These are phyloP conservation scores for Kazachstania sp. DNA, from an alignment of 1,139 yeast species.

Conservation along the genomic window DNA sequence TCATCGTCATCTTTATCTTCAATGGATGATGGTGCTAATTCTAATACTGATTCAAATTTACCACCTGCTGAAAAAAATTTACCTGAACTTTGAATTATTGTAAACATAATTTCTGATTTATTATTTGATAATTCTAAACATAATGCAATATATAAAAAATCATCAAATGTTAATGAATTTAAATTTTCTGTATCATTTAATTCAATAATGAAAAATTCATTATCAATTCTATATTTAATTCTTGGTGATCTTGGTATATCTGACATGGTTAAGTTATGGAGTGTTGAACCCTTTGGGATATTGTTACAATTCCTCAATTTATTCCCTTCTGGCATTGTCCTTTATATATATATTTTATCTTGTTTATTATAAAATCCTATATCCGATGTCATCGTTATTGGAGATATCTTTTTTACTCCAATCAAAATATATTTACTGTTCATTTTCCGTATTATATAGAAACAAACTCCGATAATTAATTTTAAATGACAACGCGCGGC, in stretches of 20 bases:
- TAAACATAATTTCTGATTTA: constrained; percentile 54
- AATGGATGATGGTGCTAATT: constrained; percentile 8
- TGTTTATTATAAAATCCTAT: too few relatives aligned
- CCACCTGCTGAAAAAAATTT: constrained; percentile 82
- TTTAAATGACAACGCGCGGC: too few relatives aligned
- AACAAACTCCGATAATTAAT: too few relatives aligned
- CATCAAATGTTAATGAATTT: constrained; percentile 62
- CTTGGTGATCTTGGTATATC: constrained; percentile 1
- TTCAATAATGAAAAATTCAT: constrained; percentile 42
- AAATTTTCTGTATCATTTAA: constrained; percentile 52
- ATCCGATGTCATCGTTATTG: too few relatives aligned
- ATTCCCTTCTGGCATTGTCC: too few relatives aligned
- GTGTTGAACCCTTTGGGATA: too few relatives aligned
- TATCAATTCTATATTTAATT: constrained; percentile 8
- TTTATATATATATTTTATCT: too few relatives aligned
- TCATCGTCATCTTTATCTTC: neutral
- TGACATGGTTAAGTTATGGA: too few relatives aligned
- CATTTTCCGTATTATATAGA: too few relatives aligned
- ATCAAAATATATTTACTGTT: too few relatives aligned
- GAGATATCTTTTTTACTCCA: too few relatives aligned
- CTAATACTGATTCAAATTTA: constrained; percentile 40
- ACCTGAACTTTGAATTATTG: constrained; percentile 65
- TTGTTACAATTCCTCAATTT: too few relatives aligned
- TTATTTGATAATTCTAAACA: constrained; percentile 54
- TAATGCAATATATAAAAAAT: constrained; percentile 55